Percentiles rank a stretch among this genome's conserved stretches.
Evolutionary conservation across 495 filamentous ascomycete species (phyloP).

Genomic region (Astrocystis sublimbata): DNA sequence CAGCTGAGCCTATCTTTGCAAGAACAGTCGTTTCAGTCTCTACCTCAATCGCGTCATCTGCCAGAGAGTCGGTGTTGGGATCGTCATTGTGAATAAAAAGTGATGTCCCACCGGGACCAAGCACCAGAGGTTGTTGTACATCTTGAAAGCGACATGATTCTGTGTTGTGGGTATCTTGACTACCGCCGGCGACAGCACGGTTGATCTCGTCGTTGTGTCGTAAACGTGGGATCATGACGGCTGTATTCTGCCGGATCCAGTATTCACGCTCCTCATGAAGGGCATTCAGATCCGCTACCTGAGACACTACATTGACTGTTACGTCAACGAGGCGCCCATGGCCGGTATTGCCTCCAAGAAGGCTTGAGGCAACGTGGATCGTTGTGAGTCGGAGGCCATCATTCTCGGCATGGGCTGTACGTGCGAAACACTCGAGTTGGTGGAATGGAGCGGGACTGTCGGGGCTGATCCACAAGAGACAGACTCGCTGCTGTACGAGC

Average conservation of each 20-base stretch:
- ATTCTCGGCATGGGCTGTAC: constrained; percentile 9
- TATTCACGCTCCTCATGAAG: constrained; percentile 10
- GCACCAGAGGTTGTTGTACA: neutral
- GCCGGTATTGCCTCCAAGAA: neutral
- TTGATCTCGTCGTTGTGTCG: neutral
- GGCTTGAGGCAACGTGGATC: neutral
- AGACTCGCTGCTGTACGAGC: neutral
- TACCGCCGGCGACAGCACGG: neutral
- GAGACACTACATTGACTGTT: neutral
- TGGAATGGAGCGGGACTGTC: neutral
- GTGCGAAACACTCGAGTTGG: neutral
- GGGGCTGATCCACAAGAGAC: neutral
- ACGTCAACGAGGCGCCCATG: neutral
- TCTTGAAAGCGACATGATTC: too few relatives aligned
- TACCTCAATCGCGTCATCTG: neutral
- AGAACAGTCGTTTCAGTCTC: neutral
- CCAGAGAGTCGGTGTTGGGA: neutral
- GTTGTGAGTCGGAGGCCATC: neutral
- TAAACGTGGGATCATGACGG: neutral
- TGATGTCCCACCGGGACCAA: neutral
- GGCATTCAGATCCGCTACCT: too few relatives aligned
- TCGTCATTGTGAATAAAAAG: neutral
- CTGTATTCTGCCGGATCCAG: neutral
- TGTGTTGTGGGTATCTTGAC: neutral
- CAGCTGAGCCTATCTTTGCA: neutral